Conservation (phyloP, 2,329 filamentous ascomycete species). For the Fusarium albosuccineum region DNA sequence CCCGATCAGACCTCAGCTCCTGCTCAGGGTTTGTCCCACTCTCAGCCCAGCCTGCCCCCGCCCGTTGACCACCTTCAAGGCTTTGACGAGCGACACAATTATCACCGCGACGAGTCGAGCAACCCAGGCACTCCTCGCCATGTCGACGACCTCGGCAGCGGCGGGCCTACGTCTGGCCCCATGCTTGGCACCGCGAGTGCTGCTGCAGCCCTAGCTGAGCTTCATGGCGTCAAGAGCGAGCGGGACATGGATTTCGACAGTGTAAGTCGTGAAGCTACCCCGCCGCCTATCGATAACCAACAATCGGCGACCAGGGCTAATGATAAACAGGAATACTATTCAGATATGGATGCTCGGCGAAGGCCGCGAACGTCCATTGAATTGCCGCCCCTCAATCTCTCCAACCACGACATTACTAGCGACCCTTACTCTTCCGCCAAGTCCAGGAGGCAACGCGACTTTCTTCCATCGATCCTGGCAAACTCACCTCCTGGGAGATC, state of each 20-base stretch:
- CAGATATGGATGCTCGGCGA: conserved; percentile 75
- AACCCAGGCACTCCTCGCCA: conserved; percentile 77
- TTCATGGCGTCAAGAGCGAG: conserved; percentile 81
- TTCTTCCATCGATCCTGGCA: conserved; percentile 84
- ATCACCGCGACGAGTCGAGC: conserved; percentile 75
- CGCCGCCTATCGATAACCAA: conserved; percentile 47
- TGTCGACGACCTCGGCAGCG: conserved; percentile 75
- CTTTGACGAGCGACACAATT: conserved; percentile 64
- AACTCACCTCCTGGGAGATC: conserved; percentile 89
- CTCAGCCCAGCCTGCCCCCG: conserved; percentile 28
- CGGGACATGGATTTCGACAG: conserved; percentile 83
- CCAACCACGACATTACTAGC: conserved; percentile 74
- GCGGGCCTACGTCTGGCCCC: conserved; percentile 43
- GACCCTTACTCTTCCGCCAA: conserved; percentile 77
- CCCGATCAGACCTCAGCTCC: conserved; percentile 51
- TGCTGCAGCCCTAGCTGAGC: conserved; percentile 87
- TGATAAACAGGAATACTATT: conserved; percentile 71
- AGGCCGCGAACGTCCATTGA: conserved; percentile 77
- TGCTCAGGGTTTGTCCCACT: conserved; percentile 49
- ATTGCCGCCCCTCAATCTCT: conserved; percentile 75
- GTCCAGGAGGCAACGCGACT: conserved; percentile 73
- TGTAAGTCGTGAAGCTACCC: conserved; percentile 66
- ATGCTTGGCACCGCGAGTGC: conserved; percentile 75
- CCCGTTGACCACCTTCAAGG: conserved; percentile 44
- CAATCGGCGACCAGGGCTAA: conserved; percentile 32